These are phyloP conservation scores for Scleromitrula shiraiana DNA, from an alignment of 2,329 filamentous ascomycete genomes.

Conservation along the genomic window DNA sequence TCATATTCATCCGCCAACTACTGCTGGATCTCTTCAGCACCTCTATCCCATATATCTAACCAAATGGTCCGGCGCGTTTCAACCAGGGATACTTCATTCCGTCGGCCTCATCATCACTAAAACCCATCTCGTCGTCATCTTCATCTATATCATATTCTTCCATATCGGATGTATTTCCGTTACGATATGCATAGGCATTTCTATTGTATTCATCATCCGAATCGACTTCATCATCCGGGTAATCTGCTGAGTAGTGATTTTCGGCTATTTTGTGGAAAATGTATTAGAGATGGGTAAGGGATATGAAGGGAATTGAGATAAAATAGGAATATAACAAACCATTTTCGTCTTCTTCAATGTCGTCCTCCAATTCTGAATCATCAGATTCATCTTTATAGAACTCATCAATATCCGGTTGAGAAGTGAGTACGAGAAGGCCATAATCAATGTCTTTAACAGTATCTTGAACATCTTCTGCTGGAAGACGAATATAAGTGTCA, in stretches of 20 bases:
- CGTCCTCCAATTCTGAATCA: slow-evolving; percentile 54
- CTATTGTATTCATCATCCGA: slow-evolving; percentile 59
- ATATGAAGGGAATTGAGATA: not conserved
- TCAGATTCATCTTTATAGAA: slow-evolving; percentile 53
- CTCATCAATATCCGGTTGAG: slow-evolving; percentile 37
- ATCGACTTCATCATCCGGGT: slow-evolving; percentile 71
- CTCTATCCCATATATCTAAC: too few species aligned
- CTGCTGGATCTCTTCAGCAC: too few species aligned
- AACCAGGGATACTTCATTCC: slow-evolving; percentile 24
- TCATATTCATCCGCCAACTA: too few species aligned
- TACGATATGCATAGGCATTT: slow-evolving; percentile 48
- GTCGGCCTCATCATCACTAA: slow-evolving; percentile 24
- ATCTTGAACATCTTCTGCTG: slow-evolving; percentile 46
- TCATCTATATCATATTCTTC: slow-evolving; percentile 25
- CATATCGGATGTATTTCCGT: slow-evolving; percentile 27
- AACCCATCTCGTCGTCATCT: slow-evolving; percentile 17
- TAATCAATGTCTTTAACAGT: slow-evolving; percentile 43
- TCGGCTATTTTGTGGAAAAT: slow-evolving; percentile 53
- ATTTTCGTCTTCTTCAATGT: slow-evolving; percentile 59
- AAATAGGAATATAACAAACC: slow-evolving; percentile 35
- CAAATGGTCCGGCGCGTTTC: too few species aligned
- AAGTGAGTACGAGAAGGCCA: slow-evolving; percentile 28
- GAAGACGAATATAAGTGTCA: slow-evolving; percentile 56
- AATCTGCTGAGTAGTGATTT: slow-evolving; percentile 71
- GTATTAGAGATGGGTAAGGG: too few species aligned